phyloP scores from a whole-genome alignment of 345 rosid genomes.

The Erysimum cheiranthoides region DNA sequence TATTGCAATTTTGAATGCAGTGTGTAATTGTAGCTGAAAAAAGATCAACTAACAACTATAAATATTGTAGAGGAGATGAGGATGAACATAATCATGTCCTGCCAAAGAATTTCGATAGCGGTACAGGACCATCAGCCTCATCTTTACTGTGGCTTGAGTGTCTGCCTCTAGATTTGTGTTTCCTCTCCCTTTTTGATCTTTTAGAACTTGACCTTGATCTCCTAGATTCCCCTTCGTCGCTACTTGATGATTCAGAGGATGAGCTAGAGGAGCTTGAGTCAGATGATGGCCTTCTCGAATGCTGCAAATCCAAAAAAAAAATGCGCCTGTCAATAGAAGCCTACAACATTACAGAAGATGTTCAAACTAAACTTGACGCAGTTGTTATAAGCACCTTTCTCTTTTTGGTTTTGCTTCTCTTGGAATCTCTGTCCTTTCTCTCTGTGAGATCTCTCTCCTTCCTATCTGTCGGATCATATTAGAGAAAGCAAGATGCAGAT shows the following conservation, averaged over 20 bases:
- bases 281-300: slow-evolving; percentile 45
- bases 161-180: slow-evolving; percentile 58
- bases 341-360: background rate
- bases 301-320: slow-evolving; percentile 52
- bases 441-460: slow-evolving; percentile 51
- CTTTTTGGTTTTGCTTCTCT: slow-evolving; percentile 70
- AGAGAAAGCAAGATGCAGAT: background rate
- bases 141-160: slow-evolving; percentile 52
- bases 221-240: slow-evolving; percentile 73
- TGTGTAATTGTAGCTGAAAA: background rate
- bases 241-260: slow-evolving; percentile 65
- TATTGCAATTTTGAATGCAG: slow-evolving; percentile 3
- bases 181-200: slow-evolving; percentile 67
- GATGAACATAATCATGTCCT: slow-evolving; percentile 17
- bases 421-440: slow-evolving; percentile 67
- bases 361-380: slow-evolving; percentile 8
- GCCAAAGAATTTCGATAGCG: slow-evolving; percentile 82
- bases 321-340: background rate
- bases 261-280: slow-evolving; percentile 47
- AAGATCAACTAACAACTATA: background rate
- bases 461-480: slow-evolving; percentile 34
- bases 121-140: slow-evolving; percentile 72
- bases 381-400: slow-evolving; percentile 65
- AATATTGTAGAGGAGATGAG: slow-evolving; percentile 10
- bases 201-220: slow-evolving; percentile 74